Conservation (phyloP, 2,329 filamentous ascomycete genomes). For the Arthrinium phaeospermum region DNA sequence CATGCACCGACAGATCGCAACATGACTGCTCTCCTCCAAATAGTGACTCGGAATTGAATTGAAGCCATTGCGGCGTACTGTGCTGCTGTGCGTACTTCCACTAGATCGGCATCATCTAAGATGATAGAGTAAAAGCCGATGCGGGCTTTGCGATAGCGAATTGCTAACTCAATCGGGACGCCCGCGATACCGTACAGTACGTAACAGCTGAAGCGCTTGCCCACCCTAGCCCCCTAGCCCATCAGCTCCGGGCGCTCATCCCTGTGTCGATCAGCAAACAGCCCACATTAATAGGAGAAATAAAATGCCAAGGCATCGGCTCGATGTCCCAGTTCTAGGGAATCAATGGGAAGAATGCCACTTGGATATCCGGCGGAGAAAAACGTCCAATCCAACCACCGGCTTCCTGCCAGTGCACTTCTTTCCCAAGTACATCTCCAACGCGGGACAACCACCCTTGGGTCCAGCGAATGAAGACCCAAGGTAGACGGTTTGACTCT, state of each 20-base stretch:
- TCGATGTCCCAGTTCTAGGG: background rate
- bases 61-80: background rate
- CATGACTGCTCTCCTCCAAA: no score
- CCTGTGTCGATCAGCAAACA: background rate
- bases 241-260: background rate
- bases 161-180: slow-evolving; percentile 5
- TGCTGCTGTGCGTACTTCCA: no score
- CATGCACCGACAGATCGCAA: no score
- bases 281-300: background rate
- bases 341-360: background rate
- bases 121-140: background rate
- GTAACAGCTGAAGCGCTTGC: background rate
- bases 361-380: no score
- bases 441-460: background rate
- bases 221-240: background rate
- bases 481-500: background rate
- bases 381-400: no score
- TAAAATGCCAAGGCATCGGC: background rate
- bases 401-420: background rate
- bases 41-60: no score
- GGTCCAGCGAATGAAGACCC: background rate
- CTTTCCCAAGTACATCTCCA: background rate
- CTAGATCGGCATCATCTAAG: background rate
- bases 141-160: slow-evolving; percentile 1
- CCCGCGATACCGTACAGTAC: background rate